These are phyloP conservation scores for Hypomyces rosellus DNA, from an alignment of 2,329 filamentous ascomycete species.

Conservation along the genomic window DNA sequence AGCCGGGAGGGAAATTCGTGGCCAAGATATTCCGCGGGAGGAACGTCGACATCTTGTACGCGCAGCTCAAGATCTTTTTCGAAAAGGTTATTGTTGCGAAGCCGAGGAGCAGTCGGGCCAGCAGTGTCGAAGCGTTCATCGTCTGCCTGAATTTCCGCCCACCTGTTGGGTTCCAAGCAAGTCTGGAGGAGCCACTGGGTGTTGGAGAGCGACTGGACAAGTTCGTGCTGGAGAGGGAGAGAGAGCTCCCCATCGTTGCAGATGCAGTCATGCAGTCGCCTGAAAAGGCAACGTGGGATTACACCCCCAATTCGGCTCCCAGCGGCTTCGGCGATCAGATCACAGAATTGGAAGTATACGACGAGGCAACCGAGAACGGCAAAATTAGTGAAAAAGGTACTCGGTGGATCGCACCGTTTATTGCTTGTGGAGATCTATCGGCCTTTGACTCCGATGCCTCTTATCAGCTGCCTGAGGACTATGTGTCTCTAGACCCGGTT, in stretches of 20 bases:
- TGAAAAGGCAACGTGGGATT: conserved; percentile 38
- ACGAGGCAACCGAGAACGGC: conserved; percentile 19
- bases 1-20: conserved; percentile 90
- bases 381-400: conserved; percentile 26
- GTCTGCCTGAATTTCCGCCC: conserved; percentile 87
- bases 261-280: conserved; percentile 41
- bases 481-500: conserved; percentile 82
- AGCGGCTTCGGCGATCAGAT: conserved; percentile 26
- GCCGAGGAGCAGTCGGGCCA: conserved; percentile 88
- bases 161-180: conserved; percentile 68
- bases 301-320: conserved; percentile 13
- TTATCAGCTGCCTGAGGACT: conserved; percentile 79
- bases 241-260: conserved; percentile 35
- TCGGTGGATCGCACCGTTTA: conserved; percentile 89
- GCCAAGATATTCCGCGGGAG: conserved; percentile 95
- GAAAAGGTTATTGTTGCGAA: conserved; percentile 81
- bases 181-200: conserved; percentile 68
- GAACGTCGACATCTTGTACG: conserved; percentile 92
- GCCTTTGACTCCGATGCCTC: conserved; percentile 94
- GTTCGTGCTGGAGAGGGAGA: conserved; percentile 40
- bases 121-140: conserved; percentile 93
- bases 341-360: conserved; percentile 47
- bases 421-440: conserved; percentile 94
- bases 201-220: conserved; percentile 49
- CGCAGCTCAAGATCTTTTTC: conserved; percentile 89